Evolutionary conservation across 495 filamentous ascomycete species (phyloP).

Genomic region (Penicillium desertorum): DNA sequence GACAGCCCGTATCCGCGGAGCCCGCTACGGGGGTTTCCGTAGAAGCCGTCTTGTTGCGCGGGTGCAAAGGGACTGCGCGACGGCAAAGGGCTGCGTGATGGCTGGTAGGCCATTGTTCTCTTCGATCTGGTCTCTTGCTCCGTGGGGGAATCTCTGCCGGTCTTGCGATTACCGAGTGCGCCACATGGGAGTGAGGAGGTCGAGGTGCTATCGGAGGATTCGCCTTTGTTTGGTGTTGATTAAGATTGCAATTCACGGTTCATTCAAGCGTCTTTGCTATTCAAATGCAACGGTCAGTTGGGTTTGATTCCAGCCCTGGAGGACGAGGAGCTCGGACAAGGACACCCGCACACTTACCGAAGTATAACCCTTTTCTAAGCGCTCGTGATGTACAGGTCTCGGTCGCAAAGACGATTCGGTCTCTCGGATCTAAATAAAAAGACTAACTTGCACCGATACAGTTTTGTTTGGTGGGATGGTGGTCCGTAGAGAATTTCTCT

Average conservation of each 20-base stretch:
- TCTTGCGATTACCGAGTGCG: slow-evolving; percentile 8
- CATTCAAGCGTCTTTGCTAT: neutral
- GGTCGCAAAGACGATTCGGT: neutral
- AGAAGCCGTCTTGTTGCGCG: slow-evolving; percentile 69
- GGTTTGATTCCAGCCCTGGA: neutral
- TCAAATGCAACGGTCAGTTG: neutral
- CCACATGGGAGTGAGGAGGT: neutral
- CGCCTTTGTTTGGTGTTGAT: neutral
- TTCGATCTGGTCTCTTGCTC: neutral
- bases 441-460: neutral
- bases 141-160: neutral
- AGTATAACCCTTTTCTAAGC: neutral
- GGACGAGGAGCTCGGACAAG: neutral
- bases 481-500: slow-evolving; percentile 11
- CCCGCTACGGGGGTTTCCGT: slow-evolving; percentile 42
- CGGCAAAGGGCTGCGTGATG: slow-evolving; percentile 44
- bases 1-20: slow-evolving; percentile 44
- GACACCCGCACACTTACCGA: slow-evolving; percentile 2
- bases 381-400: neutral
- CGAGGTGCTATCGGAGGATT: neutral
- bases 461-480: neutral
- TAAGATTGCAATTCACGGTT: neutral
- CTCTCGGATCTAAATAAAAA: neutral
- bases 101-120: slow-evolving; percentile 6
- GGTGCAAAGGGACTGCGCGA: slow-evolving; percentile 37